A percentile compares a stretch with the other conserved stretches of the same genome.
phyloP scores from a whole-genome alignment of 805 yeast genomes.

The Zygotorulaspora sp. region DNA sequence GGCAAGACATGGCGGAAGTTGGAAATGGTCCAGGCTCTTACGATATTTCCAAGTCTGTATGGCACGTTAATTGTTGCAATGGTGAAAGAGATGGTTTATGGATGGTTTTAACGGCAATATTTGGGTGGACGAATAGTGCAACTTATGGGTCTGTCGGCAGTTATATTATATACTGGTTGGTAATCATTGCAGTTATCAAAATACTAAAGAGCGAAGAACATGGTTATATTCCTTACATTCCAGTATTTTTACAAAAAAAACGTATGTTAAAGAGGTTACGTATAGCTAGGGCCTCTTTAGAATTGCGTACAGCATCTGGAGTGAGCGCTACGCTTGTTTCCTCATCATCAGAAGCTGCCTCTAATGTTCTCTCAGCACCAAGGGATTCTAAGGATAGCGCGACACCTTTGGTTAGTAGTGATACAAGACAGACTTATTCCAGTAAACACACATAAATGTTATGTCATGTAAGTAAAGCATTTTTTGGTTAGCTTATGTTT shows the following conservation, averaged over 20 bases:
- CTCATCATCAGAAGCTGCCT: neutral
- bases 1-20: constrained; percentile 79
- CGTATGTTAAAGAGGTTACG: constrained; percentile 41
- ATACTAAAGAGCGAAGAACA: constrained; percentile 50
- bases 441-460: too few species aligned
- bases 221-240: constrained; percentile 59
- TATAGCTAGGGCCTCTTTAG: constrained; percentile 29
- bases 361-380: constrained; percentile 3
- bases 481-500: too few species aligned
- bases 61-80: constrained; percentile 96
- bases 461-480: too few species aligned
- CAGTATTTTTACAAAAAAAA: constrained; percentile 55
- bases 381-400: constrained; percentile 14
- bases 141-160: constrained; percentile 81
- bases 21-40: constrained; percentile 95
- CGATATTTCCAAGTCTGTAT: constrained; percentile 69
- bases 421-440: neutral
- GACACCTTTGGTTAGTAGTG: neutral
- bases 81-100: constrained; percentile 89
- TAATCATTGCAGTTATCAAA: constrained; percentile 41
- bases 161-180: constrained; percentile 67
- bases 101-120: constrained; percentile 84
- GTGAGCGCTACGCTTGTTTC: too few species aligned
- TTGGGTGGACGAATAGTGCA: constrained; percentile 94
- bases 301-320: too few species aligned